phyloP scores from a whole-genome alignment of 305 asterid species.

The Fraxinus floribunda region DNA sequence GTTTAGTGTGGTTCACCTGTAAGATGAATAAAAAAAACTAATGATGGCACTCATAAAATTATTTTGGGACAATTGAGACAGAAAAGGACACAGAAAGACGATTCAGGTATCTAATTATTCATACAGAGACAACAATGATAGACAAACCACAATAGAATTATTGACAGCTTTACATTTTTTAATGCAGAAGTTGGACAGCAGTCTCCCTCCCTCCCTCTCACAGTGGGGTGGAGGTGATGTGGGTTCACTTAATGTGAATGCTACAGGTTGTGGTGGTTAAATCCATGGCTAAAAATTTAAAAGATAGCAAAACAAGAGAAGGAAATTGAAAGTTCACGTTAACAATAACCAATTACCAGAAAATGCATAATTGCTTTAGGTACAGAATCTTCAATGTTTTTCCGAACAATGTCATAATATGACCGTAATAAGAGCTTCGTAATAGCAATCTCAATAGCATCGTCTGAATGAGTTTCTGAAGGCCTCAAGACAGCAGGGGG shows the following conservation, averaged over 20 bases:
- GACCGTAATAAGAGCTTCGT: constrained; percentile 84
- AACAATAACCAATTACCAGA: constrained; percentile 55
- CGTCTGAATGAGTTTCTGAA: constrained; percentile 81
- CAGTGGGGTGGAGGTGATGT: background rate
- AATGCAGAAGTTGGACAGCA: background rate
- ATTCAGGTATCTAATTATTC: background rate
- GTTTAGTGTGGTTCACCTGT: constrained; percentile 63
- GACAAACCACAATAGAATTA: background rate
- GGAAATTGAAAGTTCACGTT: background rate
- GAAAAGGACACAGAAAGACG: background rate
- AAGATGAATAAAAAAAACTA: background rate
- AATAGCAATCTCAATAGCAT: constrained; percentile 67
- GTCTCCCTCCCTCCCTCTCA: background rate
- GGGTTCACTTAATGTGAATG: background rate
- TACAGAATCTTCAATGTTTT: constrained; percentile 80
- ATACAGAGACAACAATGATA: background rate
- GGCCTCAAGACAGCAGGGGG: constrained; percentile 95
- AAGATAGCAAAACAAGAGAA: background rate
- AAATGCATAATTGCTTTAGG: constrained; percentile 99
- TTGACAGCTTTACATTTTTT: background rate
- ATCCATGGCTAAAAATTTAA: background rate
- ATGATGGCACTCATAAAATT: background rate
- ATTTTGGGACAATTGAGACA: background rate
- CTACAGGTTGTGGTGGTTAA: background rate
- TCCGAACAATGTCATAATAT: constrained; percentile 90